Base-by-base conservation (phyloP, 31 red algal species). In the Endocladia muricata region DNA sequence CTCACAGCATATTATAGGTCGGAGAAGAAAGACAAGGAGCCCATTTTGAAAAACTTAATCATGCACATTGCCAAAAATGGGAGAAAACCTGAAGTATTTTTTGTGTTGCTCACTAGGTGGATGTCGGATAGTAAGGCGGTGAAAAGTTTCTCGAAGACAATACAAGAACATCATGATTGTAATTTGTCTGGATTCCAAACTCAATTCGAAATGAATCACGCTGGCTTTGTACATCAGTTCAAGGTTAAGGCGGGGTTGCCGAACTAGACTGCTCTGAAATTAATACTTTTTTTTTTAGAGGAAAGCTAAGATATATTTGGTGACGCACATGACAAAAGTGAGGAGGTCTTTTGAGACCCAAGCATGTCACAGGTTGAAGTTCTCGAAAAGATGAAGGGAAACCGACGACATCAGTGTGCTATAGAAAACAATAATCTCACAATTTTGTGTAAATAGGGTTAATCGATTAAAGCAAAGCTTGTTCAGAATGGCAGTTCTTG, bases 1-100 rank as follows among this genome's bases (percentile, higher is more conserved):
- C 33, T 81, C 19, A 64, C 41, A 55, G 34, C 62, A 6, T 37
- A 58, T 13, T 81, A 81, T 32, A 44, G 43, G 22, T n/a, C n/a
- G n/a, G 77, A 81, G 63, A 81, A 81, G 37, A 81, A 70, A 13
- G 77, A 81, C 57, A 44, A 44, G 49, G 77, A 81, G 21, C 25
- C 28, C 6, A 81, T 81, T 32, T 39, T 81, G 28, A 64, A 57
- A 4, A 81, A 81, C 63, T 56, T 81, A 31, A 58, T 81, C 3
- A 81, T 70, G 31, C 70, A 44, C 37, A 55, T 55, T 30, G 77
- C 61, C 34, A 81, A 65, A n/a, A 81, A 81, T 34, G 61, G 47
- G 38, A 35, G 77, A 28, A 52, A 25, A 3, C 60, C 60, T 30
- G 77, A 81, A n/a, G 70, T 41, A 13, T 55, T 81, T 43, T 26